phyloP scores from a whole-genome alignment of 106 monocot species.

The Narthecium ossifragum region DNA sequence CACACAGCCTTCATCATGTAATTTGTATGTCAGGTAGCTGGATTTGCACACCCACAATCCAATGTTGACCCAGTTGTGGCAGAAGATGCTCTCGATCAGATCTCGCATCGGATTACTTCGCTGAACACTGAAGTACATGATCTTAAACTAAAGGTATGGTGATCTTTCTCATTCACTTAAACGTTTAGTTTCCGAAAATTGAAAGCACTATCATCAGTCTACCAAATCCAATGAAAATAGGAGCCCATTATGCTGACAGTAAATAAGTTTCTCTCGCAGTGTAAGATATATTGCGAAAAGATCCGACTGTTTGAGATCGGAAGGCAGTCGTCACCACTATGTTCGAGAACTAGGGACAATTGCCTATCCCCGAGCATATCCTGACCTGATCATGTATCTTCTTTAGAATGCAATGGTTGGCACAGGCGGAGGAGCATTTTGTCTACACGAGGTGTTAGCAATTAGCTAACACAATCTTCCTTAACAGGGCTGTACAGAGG shows the following conservation, averaged over 20 bases:
- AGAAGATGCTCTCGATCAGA: slow-evolving; percentile 34
- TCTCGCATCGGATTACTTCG: slow-evolving; percentile 27
- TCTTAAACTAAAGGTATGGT: slow-evolving; percentile 47
- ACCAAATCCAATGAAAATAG: not conserved
- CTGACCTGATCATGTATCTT: too few relatives aligned
- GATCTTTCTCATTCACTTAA: not conserved
- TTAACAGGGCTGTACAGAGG: too few relatives aligned
- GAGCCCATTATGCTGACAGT: too few relatives aligned
- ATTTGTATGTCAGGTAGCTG: slow-evolving; percentile 43
- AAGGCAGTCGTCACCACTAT: slow-evolving; percentile 9
- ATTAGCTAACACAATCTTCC: slow-evolving; percentile 17
- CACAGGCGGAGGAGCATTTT: not conserved
- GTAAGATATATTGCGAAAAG: slow-evolving; percentile 31
- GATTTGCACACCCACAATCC: slow-evolving; percentile 23
- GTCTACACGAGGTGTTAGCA: slow-evolving; percentile 7
- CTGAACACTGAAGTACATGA: slow-evolving; percentile 47
- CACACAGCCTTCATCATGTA: not conserved
- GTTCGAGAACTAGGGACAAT: not conserved
- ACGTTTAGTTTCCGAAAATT: too few relatives aligned
- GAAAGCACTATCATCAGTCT: not conserved
- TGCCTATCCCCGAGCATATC: not conserved
- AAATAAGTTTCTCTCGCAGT: slow-evolving; percentile 21
- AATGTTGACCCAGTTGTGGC: slow-evolving; percentile 23
- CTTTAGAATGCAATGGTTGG: not conserved
- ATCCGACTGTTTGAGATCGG: slow-evolving; percentile 22